Evolutionary conservation across 2,329 filamentous ascomycete genomes (phyloP), one percentile per base, ranked within the genome.

Genomic region (Exophiala sp.): DNA sequence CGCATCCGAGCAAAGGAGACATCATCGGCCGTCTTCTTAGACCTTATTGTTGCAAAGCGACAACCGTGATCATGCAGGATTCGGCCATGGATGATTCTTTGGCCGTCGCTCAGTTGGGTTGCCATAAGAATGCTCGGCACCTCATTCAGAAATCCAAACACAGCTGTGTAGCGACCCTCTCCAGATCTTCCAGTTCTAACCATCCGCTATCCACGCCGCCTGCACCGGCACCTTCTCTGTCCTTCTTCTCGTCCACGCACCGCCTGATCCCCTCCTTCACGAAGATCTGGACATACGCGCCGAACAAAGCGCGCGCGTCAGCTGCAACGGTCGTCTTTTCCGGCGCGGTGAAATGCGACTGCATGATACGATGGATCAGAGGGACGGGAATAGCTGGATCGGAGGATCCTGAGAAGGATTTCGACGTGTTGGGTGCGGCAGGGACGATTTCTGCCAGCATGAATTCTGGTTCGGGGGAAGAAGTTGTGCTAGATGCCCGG

Each of bases 221-320:
- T 27, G 53, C 52, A 44, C 53, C 53, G 52, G 58, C 60, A 56
- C 44, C 61, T 61, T 62, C 65, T 27, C 66, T 66, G 67, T 74
- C 69, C 34, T 66, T 73, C 64, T 84, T 83, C 72, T 88, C 85
- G 51, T 82, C 81, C 8, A 82, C 80, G 32, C 87, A 83, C 63
- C 91, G 72, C 13, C 88, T 88, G 64, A 97, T 82, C 1, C 88
- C 88, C 71, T 97, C 91, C 55, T 86, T 78, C 46, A 95, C 85
- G 69, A 96, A 97, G 0, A 91, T 80, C 67, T 96, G 88, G 68
- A 96, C 78, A 65, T 97, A 97, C 69, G 85, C 88, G 11, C 82
- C 85, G 51, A 90, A 78, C 1, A 89, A 79, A 5, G 73, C 76
- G 65, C 90, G 87, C 2, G 88, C 88, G 62, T 89, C 86, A 60